Evolutionary conservation across 148 eudicot genomes (phyloP), one percentile per base, ranked within the genome.

Genomic region (Cornus kousa): DNA sequence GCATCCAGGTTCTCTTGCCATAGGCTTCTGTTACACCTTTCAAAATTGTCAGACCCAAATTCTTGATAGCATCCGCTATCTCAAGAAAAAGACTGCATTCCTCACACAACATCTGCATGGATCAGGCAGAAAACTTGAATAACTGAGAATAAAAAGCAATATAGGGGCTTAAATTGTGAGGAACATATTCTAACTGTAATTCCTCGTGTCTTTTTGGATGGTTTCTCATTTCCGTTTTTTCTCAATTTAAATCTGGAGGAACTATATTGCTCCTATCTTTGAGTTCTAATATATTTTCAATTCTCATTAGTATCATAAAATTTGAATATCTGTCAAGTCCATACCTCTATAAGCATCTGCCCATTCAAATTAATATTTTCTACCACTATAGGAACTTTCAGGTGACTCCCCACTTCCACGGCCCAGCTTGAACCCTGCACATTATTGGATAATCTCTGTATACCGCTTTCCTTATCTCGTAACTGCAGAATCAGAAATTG

Each of bases 341-440:
- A 72, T 82, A 93, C 97, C 96, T 95, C 93, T 20, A 93, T 84
- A 81, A 90, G 84, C 93, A 95, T 84, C 80, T 93, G 96, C 37
- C 97, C 95, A 72, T 85, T 88, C 86, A 82, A 77, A 80, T 86
- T 89, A 77, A 89, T 84, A 80, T 95, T 91, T 85, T 95, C 97
- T 39, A 95, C 96, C 59, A 87, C 78, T 75, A 95, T 88, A 4
- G 94, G 96, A 48, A 87, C 91, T 80, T 91, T 89, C 86, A 85
- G 88, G 75, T 85, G 90, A 78, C 87, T 89, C 68, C 93, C 98
- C 68, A 95, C 93, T 88, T 95, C 98, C 83, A 95, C 86, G 12
- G 96, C 97, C 97, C 96, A 95, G 92, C 96, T 95, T 74, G 98
- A 93, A 77, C 98, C 97, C 79, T 93, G 97, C 79, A 91, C 92